Conservation (phyloP, 1,284 basidiomycete genomes). For the Irpex lacteus region DNA sequence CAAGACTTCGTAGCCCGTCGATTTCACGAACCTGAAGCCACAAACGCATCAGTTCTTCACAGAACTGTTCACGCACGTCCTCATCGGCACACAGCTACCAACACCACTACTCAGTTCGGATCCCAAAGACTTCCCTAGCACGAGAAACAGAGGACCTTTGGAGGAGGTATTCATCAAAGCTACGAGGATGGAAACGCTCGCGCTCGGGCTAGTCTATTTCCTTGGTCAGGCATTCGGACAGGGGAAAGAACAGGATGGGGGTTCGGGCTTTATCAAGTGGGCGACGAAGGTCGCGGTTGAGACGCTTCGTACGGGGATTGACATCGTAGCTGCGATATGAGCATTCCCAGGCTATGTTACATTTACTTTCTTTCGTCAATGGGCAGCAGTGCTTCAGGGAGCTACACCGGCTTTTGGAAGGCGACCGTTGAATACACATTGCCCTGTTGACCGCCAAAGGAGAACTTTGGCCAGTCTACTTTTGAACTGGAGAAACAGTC, state of each 20-base stretch:
- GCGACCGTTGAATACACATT: slow-evolving; percentile 73
- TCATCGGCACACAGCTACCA: slow-evolving; percentile 70
- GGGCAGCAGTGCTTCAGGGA: neutral
- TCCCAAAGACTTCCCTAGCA: slow-evolving; percentile 35
- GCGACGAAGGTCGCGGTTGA: slow-evolving; percentile 64
- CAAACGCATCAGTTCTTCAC: slow-evolving; percentile 65
- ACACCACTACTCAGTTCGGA: slow-evolving; percentile 56
- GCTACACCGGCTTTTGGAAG: slow-evolving; percentile 48
- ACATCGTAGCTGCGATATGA: slow-evolving; percentile 43
- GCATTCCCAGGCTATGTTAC: neutral
- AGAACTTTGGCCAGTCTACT: slow-evolving; percentile 68
- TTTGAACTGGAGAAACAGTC: slow-evolving; percentile 48
- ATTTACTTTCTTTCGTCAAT: neutral
- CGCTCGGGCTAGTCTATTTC: slow-evolving; percentile 71
- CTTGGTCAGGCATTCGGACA: slow-evolving; percentile 48
- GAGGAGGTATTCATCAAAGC: slow-evolving; percentile 75
- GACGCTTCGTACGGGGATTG: slow-evolving; percentile 60
- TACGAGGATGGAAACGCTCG: slow-evolving; percentile 54
- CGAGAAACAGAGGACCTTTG: slow-evolving; percentile 56
- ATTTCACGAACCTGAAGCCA: slow-evolving; percentile 73
- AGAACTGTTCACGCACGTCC: slow-evolving; percentile 64
- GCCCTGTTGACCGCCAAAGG: slow-evolving; percentile 76
- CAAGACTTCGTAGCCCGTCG: slow-evolving; percentile 60
- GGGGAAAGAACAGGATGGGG: slow-evolving; percentile 34
- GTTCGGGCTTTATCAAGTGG: slow-evolving; percentile 53